A percentile compares a stretch with the other conserved stretches of the same genome.
phyloP scores from a whole-genome alignment of 768 basidiomycete genomes.

The Mycena vitilis region DNA sequence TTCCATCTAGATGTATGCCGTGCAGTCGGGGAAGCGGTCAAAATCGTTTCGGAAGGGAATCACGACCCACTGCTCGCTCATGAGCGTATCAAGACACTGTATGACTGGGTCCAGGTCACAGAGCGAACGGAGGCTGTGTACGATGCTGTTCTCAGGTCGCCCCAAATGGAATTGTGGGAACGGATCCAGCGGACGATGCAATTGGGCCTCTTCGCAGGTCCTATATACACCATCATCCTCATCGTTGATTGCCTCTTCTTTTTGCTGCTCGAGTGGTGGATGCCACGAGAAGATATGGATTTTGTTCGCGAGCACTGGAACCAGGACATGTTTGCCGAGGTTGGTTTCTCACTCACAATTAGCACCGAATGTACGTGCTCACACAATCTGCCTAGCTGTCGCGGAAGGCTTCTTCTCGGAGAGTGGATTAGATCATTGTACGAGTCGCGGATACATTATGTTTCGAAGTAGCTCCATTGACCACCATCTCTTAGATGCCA shows the following conservation, averaged over 20 bases:
- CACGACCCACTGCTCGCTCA: conserved; percentile 86
- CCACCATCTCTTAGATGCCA: too few species aligned
- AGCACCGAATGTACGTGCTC: neutral
- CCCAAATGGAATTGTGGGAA: conserved; percentile 78
- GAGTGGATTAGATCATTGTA: neutral
- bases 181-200: conserved; percentile 83
- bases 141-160: conserved; percentile 67
- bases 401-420: neutral
- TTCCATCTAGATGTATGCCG: conserved; percentile 77
- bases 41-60: conserved; percentile 69
- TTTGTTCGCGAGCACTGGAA: conserved; percentile 78
- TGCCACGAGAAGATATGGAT: conserved; percentile 83
- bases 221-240: conserved; percentile 89
- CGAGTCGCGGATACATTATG: too few species aligned
- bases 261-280: conserved; percentile 84
- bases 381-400: neutral
- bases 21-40: conserved; percentile 85
- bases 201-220: conserved; percentile 84
- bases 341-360: conserved; percentile 26
- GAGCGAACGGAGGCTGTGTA: conserved; percentile 89
- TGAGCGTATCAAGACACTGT: conserved; percentile 82
- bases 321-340: conserved; percentile 50
- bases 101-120: conserved; percentile 87
- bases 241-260: conserved; percentile 93
- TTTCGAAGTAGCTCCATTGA: too few species aligned